phyloP scores from a whole-genome alignment of 1,284 basidiomycete species.

The Pseudozyma sp. region DNA sequence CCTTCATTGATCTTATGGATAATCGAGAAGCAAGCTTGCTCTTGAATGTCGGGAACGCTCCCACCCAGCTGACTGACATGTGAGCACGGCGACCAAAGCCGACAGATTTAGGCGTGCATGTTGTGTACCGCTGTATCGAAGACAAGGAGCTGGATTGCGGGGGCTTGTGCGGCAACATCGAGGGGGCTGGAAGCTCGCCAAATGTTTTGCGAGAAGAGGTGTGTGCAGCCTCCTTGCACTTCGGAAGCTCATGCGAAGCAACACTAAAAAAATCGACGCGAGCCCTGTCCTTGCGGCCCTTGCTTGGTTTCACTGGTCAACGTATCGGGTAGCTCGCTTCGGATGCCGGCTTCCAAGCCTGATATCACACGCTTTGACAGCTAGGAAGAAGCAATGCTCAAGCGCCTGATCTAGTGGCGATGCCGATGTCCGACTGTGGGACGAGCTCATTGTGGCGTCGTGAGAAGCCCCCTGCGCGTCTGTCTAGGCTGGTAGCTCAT shows the following conservation, averaged over 20 bases:
- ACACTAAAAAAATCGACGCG: not conserved
- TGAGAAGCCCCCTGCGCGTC: too few species aligned
- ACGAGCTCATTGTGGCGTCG: too few species aligned
- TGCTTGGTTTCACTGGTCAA: not conserved
- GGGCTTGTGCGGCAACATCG: too few species aligned
- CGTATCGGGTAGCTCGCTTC: too few species aligned
- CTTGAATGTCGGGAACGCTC: not conserved
- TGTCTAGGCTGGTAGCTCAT: too few species aligned
- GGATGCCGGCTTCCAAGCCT: too few species aligned
- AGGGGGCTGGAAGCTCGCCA: constrained; percentile 9
- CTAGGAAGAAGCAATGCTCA: not conserved
- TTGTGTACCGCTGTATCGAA: not conserved
- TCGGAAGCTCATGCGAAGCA: constrained; percentile 18
- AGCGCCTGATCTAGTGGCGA: too few species aligned
- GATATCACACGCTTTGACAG: not conserved
- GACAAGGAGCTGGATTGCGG: not conserved
- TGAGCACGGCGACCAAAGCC: not conserved
- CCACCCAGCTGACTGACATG: not conserved
- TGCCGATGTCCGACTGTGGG: too few species aligned
- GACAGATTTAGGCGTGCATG: not conserved
- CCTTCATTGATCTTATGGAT: too few species aligned
- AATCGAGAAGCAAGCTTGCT: too few species aligned
- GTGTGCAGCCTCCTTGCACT: constrained; percentile 33
- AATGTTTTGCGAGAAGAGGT: constrained; percentile 2
- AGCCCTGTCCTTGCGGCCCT: not conserved